phyloP scores from a whole-genome alignment of 129 eudicot genomes.

The Tagetes patula region DNA sequence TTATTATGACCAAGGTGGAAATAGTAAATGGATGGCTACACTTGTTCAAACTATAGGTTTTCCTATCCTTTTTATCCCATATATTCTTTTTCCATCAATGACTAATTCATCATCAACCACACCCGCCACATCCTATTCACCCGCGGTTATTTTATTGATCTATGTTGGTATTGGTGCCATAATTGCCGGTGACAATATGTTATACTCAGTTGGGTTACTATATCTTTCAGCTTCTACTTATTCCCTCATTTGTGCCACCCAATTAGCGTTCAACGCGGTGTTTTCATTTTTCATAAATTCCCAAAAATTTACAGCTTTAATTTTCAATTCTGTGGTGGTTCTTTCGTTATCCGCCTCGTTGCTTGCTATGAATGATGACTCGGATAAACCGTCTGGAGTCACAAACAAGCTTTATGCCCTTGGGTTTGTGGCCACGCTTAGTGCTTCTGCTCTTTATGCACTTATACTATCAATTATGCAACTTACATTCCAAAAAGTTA shows the following conservation, averaged over 20 bases:
- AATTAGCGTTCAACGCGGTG: constrained; percentile 77
- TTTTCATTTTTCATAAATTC: constrained; percentile 74
- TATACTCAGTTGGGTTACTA: constrained; percentile 69
- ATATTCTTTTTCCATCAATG: constrained; percentile 46
- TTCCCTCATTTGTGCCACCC: constrained; percentile 87
- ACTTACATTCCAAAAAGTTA: constrained; percentile 55
- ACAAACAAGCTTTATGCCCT: constrained; percentile 46
- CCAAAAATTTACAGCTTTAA: constrained; percentile 73
- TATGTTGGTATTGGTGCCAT: constrained; percentile 54
- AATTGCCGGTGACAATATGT: constrained; percentile 84
- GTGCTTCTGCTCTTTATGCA: constrained; percentile 77
- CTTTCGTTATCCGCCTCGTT: constrained; percentile 77
- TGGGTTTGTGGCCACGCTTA: constrained; percentile 59
- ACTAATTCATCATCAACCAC: constrained; percentile 27
- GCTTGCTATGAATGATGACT: constrained; percentile 70
- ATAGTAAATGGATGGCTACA: constrained; percentile 86
- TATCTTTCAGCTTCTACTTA: constrained; percentile 93
- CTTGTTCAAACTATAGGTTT: constrained; percentile 86
- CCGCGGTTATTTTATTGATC: constrained; percentile 26
- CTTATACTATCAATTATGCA: constrained; percentile 82
- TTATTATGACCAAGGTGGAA: constrained; percentile 85
- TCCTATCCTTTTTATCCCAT: constrained; percentile 74
- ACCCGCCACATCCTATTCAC: constrained; percentile 20
- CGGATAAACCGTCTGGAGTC: constrained; percentile 62
- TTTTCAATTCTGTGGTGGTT: constrained; percentile 71